Conservation (phyloP, 176 grass and related monocot genomes). For the Carex cristatella region DNA sequence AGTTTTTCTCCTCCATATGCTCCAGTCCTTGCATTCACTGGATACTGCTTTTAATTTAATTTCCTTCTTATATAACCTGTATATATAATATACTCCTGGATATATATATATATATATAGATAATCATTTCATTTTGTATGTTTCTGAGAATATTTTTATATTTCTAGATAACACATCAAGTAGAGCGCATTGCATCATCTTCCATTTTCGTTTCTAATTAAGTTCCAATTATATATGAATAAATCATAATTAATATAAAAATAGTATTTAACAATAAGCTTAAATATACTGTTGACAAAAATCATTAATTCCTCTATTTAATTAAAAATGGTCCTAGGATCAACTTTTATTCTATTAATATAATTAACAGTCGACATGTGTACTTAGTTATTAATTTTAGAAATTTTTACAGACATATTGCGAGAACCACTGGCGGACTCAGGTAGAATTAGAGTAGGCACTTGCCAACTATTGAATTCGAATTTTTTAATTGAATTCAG, state of each 20-base stretch:
- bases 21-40: constrained; percentile 8
- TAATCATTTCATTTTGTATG: background rate
- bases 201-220: too few relatives aligned
- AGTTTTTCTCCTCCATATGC: background rate
- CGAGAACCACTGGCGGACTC: background rate
- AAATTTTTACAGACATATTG: background rate
- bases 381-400: background rate
- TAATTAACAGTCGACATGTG: background rate
- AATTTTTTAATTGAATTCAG: too few relatives aligned
- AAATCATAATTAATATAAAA: too few relatives aligned
- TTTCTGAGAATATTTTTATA: background rate
- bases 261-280: too few relatives aligned
- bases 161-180: background rate
- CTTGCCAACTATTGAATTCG: too few relatives aligned
- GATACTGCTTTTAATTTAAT: background rate
- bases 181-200: too few relatives aligned
- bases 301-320: too few relatives aligned
- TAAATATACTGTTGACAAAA: too few relatives aligned
- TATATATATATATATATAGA: background rate
- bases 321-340: background rate
- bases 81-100: too few relatives aligned
- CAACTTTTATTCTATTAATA: background rate
- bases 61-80: background rate
- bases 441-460: too few relatives aligned
- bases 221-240: too few relatives aligned